Conservation (phyloP, 371 early-diverging fungal genomes). For the Batrachochytrium dendrobatidis region DNA sequence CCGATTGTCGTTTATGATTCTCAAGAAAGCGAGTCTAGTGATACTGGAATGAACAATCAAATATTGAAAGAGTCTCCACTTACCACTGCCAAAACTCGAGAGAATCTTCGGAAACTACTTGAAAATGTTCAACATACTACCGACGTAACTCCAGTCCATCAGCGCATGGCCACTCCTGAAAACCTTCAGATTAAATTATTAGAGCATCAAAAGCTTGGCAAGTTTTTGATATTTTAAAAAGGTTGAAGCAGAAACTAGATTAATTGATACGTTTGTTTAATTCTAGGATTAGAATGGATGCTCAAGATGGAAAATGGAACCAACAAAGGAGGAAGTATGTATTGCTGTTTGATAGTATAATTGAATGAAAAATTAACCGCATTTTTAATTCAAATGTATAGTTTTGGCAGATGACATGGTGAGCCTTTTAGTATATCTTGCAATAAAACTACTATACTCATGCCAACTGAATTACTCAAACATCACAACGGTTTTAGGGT, state of each 20-base stretch:
- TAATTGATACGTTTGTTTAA: background rate
- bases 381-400: background rate
- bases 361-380: background rate
- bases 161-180: slow-evolving; percentile 14
- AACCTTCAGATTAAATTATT: slow-evolving; percentile 19
- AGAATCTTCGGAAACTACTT: slow-evolving; percentile 20
- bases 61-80: no score
- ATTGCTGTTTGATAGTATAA: slow-evolving; percentile 2
- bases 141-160: slow-evolving; percentile 18
- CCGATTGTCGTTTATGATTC: no score
- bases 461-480: no score
- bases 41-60: no score
- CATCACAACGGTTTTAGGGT: slow-evolving; percentile 12
- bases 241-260: background rate
- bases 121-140: slow-evolving; percentile 23
- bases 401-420: slow-evolving; percentile 22
- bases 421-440: no score
- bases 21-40: no score
- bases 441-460: no score
- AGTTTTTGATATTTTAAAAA: background rate
- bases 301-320: slow-evolving; percentile 26
- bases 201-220: slow-evolving; percentile 35
- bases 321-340: slow-evolving; percentile 24
- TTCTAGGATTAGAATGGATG: slow-evolving; percentile 33
- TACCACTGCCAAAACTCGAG: slow-evolving; percentile 6